phyloP scores from a whole-genome alignment of 805 yeast genomes.

The Suhomyces xylopsoci region DNA sequence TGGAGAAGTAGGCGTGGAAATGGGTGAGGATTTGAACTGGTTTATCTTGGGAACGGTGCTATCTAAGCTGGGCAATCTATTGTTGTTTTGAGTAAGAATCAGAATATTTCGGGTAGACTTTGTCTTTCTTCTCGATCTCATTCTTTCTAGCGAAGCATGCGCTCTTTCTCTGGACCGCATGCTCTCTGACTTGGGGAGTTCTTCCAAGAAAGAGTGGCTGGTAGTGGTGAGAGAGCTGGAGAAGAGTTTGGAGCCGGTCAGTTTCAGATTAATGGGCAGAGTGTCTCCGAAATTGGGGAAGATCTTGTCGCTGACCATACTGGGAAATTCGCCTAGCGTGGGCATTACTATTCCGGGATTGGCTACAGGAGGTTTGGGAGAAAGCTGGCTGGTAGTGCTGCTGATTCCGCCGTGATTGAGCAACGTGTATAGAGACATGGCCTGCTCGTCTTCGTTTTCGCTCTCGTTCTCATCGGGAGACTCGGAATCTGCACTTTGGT shows the following conservation, averaged over 20 bases:
- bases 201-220: conserved; percentile 19
- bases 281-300: conserved; percentile 16
- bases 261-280: not conserved
- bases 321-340: conserved; percentile 42
- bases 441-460: conserved; percentile 61
- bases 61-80: conserved; percentile 23
- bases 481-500: conserved; percentile 3
- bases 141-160: conserved; percentile 60
- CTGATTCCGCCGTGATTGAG: conserved; percentile 34
- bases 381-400: not conserved
- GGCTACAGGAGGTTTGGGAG: conserved; percentile 9
- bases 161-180: conserved; percentile 58
- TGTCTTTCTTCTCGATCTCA: conserved; percentile 56
- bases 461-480: conserved; percentile 27
- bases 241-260: conserved; percentile 2
- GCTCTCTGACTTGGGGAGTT: conserved; percentile 25
- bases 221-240: not conserved
- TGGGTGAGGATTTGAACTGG: conserved; percentile 11
- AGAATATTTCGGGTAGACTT: conserved; percentile 31
- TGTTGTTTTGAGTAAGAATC: conserved; percentile 21
- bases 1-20: conserved; percentile 22
- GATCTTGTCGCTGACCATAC: conserved; percentile 30
- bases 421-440: conserved; percentile 63
- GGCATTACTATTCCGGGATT: conserved; percentile 29
- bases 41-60: conserved; percentile 1